These are phyloP conservation scores for Arabidopsis suecica DNA, from an alignment of 345 rosid species.

Conservation along the genomic window DNA sequence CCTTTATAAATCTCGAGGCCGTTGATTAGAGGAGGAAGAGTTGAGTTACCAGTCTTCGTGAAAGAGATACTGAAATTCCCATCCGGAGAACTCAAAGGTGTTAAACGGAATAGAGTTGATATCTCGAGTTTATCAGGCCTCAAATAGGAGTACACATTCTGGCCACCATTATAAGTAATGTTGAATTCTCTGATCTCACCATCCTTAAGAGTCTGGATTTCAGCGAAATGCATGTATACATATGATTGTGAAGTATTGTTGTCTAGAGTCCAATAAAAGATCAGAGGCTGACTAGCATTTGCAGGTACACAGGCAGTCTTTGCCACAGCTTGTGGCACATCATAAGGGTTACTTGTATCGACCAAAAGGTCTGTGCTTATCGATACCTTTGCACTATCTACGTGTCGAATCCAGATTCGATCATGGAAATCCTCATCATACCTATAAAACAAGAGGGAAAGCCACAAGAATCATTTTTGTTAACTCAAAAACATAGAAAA, in stretches of 20 bases:
- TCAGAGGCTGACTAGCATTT: slow-evolving; percentile 36
- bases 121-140: slow-evolving; percentile 37
- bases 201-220: slow-evolving; percentile 33
- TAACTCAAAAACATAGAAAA: not conserved
- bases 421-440: slow-evolving; percentile 51
- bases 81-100: slow-evolving; percentile 28
- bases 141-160: slow-evolving; percentile 20
- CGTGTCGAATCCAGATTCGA: slow-evolving; percentile 46
- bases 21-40: slow-evolving; percentile 54
- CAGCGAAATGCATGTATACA: slow-evolving; percentile 57
- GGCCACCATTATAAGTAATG: slow-evolving; percentile 40
- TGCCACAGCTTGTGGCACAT: slow-evolving; percentile 40
- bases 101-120: slow-evolving; percentile 24
- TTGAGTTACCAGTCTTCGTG: slow-evolving; percentile 32
- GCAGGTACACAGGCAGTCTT: slow-evolving; percentile 35
- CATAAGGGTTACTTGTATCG: slow-evolving; percentile 1
- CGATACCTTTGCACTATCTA: not conserved
- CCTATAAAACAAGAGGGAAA: slow-evolving; percentile 28
- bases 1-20: slow-evolving; percentile 48
- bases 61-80: slow-evolving; percentile 29
- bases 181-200: slow-evolving; percentile 45
- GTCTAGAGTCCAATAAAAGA: not conserved
- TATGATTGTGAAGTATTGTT: slow-evolving; percentile 22
- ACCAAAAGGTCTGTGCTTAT: slow-evolving; percentile 15
- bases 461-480: not conserved